Base-by-base conservation (phyloP, 2,329 filamentous ascomycete species). In the Elsinoe batatas region DNA sequence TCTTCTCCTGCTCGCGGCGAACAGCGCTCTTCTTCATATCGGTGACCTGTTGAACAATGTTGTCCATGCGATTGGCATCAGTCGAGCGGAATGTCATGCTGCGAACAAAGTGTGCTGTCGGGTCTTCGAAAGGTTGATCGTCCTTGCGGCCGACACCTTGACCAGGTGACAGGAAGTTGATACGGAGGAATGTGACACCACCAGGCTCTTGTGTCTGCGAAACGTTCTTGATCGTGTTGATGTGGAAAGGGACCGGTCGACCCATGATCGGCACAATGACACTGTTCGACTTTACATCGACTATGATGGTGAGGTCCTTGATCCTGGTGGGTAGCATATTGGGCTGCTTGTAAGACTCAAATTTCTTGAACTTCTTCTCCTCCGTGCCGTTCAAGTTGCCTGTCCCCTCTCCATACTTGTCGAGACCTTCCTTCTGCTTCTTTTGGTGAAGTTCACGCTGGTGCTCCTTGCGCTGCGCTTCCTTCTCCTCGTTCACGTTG, bases 301-400 rank as follows among this genome's bases (percentile, higher is more conserved):
- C 89, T 18, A 95, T 80, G 59, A 98, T 89, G 59, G 88, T 84
- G 56, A 97, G 77, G 64, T 95, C 91, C 68, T 87, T 86, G 61
- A 95, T 83, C 65, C 83, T 85, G 12, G 79, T 68, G 1, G 93
- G 93, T 54, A 98, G 83, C 70, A 97, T 91, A 64, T 94, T 95
- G 69, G 97, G 93, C 58, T 91, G 83, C 77, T 97, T 98, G 76
- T 98, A 98, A 0, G 93, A 98, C 71, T 98, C 93, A 67, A 97
- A 98, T 56, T 90, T 88, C 76, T 97, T 97, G 78, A 98, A 97
- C 73, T 91, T 95, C 78, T 97, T 97, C 69, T 94, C 86, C 62
- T 93, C 86, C n/a, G 84, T 84, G 33, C 91, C 93, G 65, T 95
- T 93, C 61, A 91, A 79, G 57, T 85, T 88, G 57, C 84, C 86